Evolutionary conservation across 495 filamentous ascomycete genomes (phyloP), one percentile per base, ranked within the genome.

Genomic region (Cetradonia linearis): DNA sequence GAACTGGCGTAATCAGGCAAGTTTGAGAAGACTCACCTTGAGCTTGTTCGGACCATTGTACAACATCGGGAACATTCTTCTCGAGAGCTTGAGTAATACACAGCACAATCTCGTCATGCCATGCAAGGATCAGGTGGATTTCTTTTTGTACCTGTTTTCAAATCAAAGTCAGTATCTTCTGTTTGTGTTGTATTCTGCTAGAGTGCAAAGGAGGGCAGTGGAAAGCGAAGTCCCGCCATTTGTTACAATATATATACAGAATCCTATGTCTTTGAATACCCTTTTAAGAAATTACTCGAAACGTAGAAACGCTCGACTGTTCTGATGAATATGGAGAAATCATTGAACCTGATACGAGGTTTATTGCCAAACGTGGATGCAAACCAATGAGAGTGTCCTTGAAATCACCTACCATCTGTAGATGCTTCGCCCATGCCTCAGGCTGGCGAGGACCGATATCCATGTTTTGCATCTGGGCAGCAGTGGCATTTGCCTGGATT

Each of bases 101-200:
- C 73, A 88, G 81, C 79, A 95, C 85, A 33, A 94, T 75, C 37
- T 91, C 80, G 67, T 95, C 90, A 67, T 95, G 90, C 77, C 87
- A 94, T 71, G 93, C 81, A 48, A 95, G 81, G 55, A 87, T 83
- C 5, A 91, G 90, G 71, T 89, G 89, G 56, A 95, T 85, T 70
- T 92, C 83, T 64, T 78, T 76, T 60, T 83, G 82, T 28, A 87
- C 72, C 63, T 89, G 16, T 20, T 11, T 16, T 5, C 33, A 13
- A 36, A n/a, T 18, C 16, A 46, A 5, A 54, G 31, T 54, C 20
- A 54, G 30, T 30, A 3, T 13, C 4, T 1, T 23, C 30, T 36
- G 14, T 34, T 36, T 1, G 18, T 34, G 31, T n/a, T n/a, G 13
- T n/a, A 11, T 10, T 46, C 42, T 46, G 20, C 16, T 23, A 2